Percentiles rank a stretch among this genome's conserved stretches.
These are phyloP conservation scores for Acidiella bohemica DNA, from an alignment of 495 filamentous ascomycete species.

Conservation along the genomic window DNA sequence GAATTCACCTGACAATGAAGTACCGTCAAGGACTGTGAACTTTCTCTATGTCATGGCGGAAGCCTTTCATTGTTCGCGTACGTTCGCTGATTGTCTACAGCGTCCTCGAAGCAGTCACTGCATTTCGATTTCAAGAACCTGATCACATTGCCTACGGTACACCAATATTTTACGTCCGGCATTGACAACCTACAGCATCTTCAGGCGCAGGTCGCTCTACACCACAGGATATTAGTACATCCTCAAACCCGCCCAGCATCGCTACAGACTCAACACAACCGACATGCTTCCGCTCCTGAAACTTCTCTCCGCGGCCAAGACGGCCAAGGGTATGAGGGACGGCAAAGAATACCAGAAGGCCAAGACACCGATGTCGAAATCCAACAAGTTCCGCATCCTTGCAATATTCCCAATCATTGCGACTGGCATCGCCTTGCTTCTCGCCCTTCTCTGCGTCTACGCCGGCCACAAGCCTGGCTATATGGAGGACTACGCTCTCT, in stretches of 20 bases:
- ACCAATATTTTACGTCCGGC: too few species aligned
- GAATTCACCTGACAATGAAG: too few species aligned
- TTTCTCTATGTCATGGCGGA: too few species aligned
- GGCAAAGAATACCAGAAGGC: not conserved
- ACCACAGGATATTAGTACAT: not conserved
- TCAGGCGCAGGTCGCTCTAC: not conserved
- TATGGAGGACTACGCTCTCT: constrained; percentile 49
- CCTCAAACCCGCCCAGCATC: not conserved
- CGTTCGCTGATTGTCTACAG: too few species aligned
- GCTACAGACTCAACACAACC: not conserved
- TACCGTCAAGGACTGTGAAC: too few species aligned
- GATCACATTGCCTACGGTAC: too few species aligned
- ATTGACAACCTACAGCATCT: too few species aligned
- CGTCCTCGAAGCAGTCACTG: too few species aligned
- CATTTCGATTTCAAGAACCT: too few species aligned
- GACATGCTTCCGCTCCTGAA: not conserved
- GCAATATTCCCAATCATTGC: constrained; percentile 3
- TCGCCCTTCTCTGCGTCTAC: constrained; percentile 55
- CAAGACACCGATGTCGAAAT: not conserved
- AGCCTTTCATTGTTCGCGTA: too few species aligned
- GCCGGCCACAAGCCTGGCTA: constrained; percentile 48
- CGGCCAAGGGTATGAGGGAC: not conserved
- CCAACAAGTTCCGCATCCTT: constrained; percentile 4
- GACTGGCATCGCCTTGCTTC: constrained; percentile 40
- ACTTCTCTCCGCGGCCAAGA: not conserved